Evolutionary conservation across 176 grass and related monocot species (phyloP), one percentile per base, ranked within the genome.

Genomic region (Thalia dealbata): DNA sequence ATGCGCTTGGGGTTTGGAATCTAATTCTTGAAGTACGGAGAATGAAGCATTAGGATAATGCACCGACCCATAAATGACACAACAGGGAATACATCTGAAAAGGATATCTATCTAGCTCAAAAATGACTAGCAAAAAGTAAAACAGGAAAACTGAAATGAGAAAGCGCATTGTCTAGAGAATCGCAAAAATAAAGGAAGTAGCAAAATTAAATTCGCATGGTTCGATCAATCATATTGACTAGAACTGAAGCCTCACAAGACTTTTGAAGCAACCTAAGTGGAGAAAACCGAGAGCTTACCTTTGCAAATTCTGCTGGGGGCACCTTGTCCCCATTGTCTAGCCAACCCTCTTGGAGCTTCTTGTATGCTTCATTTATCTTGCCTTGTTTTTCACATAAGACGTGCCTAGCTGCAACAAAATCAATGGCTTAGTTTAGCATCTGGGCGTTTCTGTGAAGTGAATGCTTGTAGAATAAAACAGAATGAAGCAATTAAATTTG

Each of bases 361-460:
- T 97, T 97, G 81, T 92, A 97, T 8, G 95, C 95, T 41, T 91
- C 95, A 77, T 97, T 97, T 60, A 97, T 90, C 81, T 92, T 97
- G 44, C 90, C 89, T 82, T 97, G 95, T 76, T 97, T 97, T 84
- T 97, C 95, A 45, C 89, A 92, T 44, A 97, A 59, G 3, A 92
- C 80, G 41, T 97, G 95, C 70, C 95, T 86, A 58, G 95, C 95
- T 96, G 82, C 43, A 79, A 69, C 59, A 23, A 2, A 73, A 27
- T 68, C 18, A 68, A 43, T 41, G 32, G 3, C 1, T 23, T 58
- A 68, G 10, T 32, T 68, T 68, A 68, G 30, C 7, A 68, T 5
- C 16, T 22, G 22, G 15, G 42, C 28, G 43, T 43, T n/a, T 68
- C 7, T 23, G 30, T 6, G 27, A 43, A 27, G 19, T 7, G 21